Percentiles rank a stretch among this genome's conserved stretches.
Evolutionary conservation across 768 basidiomycete species (phyloP).

Genomic region (Serendipita sp.): DNA sequence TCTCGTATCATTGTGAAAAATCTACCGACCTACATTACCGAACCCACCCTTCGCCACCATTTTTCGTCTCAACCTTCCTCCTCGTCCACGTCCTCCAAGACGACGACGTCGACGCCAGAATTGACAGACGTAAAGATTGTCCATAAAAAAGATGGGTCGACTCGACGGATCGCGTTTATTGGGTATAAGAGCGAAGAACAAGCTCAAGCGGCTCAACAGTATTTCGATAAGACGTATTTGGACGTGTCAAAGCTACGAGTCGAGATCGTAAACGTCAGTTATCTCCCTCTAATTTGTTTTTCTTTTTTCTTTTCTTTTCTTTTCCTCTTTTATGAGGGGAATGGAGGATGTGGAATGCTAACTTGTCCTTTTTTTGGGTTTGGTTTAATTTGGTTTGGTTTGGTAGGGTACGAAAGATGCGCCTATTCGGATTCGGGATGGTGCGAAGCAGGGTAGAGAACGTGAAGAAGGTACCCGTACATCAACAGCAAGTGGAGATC

Average conservation of each 20-base stretch:
- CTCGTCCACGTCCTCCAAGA: conserved; percentile 34
- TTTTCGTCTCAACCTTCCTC: conserved; percentile 30
- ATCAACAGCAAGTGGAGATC: neutral
- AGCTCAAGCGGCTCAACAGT: conserved; percentile 55
- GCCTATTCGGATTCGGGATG: conserved; percentile 18
- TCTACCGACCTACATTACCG: conserved; percentile 51
- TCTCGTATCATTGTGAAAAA: conserved; percentile 76
- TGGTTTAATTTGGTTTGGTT: neutral
- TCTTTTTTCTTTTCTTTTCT: too few species aligned
- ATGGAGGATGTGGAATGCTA: too few species aligned
- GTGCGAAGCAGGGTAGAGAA: neutral
- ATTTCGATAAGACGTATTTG: conserved; percentile 74
- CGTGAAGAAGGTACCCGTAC: neutral
- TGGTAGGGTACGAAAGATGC: conserved; percentile 50
- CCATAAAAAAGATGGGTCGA: conserved; percentile 56
- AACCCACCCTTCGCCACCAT: conserved; percentile 45
- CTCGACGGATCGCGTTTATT: conserved; percentile 79
- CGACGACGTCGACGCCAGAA: conserved; percentile 18
- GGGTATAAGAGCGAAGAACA: conserved; percentile 74
- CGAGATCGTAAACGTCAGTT: conserved; percentile 55
- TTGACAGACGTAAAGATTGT: conserved; percentile 82
- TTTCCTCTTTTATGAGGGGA: too few species aligned
- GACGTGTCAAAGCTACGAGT: conserved; percentile 65
- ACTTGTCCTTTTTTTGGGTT: neutral
- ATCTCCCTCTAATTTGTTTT: too few species aligned